Percentiles rank a stretch among this genome's conserved stretches.
These are phyloP conservation scores for Hortaea sp. DNA, from an alignment of 2,329 filamentous ascomycete species.

Conservation along the genomic window DNA sequence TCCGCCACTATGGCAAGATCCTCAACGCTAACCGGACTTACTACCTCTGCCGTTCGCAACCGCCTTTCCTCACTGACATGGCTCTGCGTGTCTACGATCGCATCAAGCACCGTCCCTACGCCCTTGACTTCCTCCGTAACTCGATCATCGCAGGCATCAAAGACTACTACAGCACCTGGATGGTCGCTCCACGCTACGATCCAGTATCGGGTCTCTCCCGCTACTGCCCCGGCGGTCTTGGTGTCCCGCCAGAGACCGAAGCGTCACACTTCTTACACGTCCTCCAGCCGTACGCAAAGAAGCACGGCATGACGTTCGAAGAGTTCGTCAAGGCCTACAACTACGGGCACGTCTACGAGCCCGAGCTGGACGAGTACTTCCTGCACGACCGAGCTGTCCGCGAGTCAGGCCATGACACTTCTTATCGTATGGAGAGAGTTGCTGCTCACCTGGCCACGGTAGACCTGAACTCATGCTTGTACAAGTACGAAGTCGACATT, in stretches of 20 bases:
- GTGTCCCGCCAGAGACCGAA: slow-evolving; percentile 87
- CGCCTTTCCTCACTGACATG: slow-evolving; percentile 96
- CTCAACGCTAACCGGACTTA: slow-evolving; percentile 94
- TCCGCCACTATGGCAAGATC: slow-evolving; percentile 96
- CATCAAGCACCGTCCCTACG: slow-evolving; percentile 75
- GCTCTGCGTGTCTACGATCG: slow-evolving; percentile 85
- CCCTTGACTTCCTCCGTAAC: slow-evolving; percentile 68
- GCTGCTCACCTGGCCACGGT: slow-evolving; percentile 86
- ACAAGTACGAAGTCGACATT: slow-evolving; percentile 96
- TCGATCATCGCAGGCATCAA: slow-evolving; percentile 90
- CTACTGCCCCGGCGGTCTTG: slow-evolving; percentile 73
- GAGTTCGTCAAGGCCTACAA: slow-evolving; percentile 90
- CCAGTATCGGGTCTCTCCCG: slow-evolving; percentile 68
- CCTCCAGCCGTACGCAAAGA: slow-evolving; percentile 70
- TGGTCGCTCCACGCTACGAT: slow-evolving; percentile 60
- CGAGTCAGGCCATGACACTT: slow-evolving; percentile 94
- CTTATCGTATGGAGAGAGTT: slow-evolving; percentile 80
- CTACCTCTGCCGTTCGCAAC: slow-evolving; percentile 88
- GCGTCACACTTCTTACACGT: slow-evolving; percentile 77
- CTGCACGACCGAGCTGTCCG: slow-evolving; percentile 90
- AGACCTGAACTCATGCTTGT: slow-evolving; percentile 86
- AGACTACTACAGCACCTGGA: slow-evolving; percentile 89
- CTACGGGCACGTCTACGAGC: slow-evolving; percentile 61
- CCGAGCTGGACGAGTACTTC: slow-evolving; percentile 90
- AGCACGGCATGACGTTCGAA: slow-evolving; percentile 69